A percentile compares a stretch with the other conserved stretches of the same genome.
Conservation (phyloP, 2,329 filamentous ascomycete species). For the Alternaria sp. region DNA sequence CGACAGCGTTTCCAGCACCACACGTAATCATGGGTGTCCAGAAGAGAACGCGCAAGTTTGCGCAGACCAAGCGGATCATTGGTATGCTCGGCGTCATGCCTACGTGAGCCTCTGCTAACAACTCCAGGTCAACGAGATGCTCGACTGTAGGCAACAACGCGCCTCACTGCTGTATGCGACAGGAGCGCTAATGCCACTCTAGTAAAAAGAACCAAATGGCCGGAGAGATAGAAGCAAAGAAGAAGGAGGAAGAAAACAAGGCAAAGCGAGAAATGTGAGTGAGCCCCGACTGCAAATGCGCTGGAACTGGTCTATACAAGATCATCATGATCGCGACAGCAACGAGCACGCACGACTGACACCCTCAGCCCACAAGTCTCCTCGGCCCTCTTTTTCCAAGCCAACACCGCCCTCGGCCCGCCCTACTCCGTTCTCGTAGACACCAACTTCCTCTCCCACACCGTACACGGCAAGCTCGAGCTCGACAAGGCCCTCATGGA, state of each 20-base stretch:
- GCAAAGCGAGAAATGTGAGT: conserved; percentile 75
- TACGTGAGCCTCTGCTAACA: conserved; percentile 15
- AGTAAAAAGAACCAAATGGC: conserved; percentile 78
- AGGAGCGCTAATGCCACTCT: background rate
- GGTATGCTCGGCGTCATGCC: conserved; percentile 52
- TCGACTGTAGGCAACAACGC: conserved; percentile 60
- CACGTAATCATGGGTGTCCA: conserved; percentile 76
- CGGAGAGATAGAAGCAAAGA: conserved; percentile 66
- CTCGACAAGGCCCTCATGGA: conserved; percentile 92
- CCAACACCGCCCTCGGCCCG: conserved; percentile 82
- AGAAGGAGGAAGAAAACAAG: conserved; percentile 65
- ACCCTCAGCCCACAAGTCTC: conserved; percentile 73
- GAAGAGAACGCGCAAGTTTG: conserved; percentile 94
- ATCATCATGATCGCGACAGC: background rate
- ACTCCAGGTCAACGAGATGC: conserved; percentile 70
- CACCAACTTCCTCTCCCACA: conserved; percentile 65
- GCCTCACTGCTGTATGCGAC: background rate
- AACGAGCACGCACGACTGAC: conserved; percentile 16
- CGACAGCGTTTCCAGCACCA: conserved; percentile 11
- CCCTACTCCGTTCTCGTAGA: conserved; percentile 75
- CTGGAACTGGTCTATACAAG: too few species aligned
- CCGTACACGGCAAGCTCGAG: conserved; percentile 88
- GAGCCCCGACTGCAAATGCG: too few species aligned
- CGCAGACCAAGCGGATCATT: conserved; percentile 80
- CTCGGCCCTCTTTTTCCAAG: conserved; percentile 60